phyloP scores from a whole-genome alignment of 1,284 basidiomycete genomes.

The Leccinum huronense region DNA sequence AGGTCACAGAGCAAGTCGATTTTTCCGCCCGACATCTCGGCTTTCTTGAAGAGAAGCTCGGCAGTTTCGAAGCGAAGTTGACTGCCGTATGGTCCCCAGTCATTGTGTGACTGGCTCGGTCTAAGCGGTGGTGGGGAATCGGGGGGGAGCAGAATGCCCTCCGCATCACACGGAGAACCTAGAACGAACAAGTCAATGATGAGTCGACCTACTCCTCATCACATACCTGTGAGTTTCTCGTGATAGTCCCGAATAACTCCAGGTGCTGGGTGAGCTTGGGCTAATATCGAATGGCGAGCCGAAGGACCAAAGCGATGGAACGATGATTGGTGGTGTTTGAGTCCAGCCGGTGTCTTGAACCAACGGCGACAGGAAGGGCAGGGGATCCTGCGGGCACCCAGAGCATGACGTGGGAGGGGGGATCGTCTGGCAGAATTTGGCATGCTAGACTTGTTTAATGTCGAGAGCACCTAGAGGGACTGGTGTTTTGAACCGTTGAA shows the following conservation, averaged over 20 bases:
- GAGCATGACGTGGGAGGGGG: neutral
- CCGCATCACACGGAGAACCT: neutral
- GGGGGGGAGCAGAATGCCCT: neutral
- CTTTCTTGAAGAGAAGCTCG: neutral
- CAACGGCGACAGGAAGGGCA: neutral
- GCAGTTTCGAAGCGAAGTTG: neutral
- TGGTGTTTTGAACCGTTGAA: neutral
- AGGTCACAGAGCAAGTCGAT: conserved; percentile 5
- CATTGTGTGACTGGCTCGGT: neutral
- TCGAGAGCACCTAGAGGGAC: neutral
- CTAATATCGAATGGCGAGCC: neutral
- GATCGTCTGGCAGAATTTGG: neutral
- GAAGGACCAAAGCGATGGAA: neutral
- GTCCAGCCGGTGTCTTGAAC: neutral
- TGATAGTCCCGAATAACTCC: conserved; percentile 5
- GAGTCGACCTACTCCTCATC: neutral
- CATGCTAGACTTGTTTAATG: neutral
- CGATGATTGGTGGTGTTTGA: neutral
- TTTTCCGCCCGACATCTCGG: neutral
- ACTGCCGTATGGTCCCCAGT: conserved; percentile 2
- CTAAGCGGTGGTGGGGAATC: neutral
- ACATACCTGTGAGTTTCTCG: conserved; percentile 1
- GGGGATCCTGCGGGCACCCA: neutral
- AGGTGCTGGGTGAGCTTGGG: neutral
- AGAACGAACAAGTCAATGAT: neutral